Evolutionary conservation across 768 basidiomycete species (phyloP).

Genomic region (Leccinum longicurvipes): DNA sequence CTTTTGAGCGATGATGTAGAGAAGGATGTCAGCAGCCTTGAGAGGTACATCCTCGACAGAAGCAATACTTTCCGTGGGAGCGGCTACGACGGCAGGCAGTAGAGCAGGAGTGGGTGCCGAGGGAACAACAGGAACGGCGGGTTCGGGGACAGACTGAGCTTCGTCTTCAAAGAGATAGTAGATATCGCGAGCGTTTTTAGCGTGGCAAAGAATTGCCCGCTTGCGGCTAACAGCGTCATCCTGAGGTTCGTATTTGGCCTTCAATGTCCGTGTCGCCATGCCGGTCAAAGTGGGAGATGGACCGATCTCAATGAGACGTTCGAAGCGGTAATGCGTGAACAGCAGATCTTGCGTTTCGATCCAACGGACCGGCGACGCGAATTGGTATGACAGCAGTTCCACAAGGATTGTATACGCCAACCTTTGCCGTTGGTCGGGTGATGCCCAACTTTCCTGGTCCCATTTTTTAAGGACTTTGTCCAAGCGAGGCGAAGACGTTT

Average conservation of each 20-base stretch:
- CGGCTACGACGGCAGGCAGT: conserved; percentile 40
- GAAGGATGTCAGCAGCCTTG: conserved; percentile 85
- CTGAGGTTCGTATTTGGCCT: conserved; percentile 87
- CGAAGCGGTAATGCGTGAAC: conserved; percentile 82
- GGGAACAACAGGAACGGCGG: conserved; percentile 37
- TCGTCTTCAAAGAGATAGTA: conserved; percentile 98
- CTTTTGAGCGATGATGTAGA: conserved; percentile 92
- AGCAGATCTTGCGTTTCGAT: conserved; percentile 97
- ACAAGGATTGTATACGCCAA: conserved; percentile 96
- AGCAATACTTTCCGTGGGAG: conserved; percentile 61
- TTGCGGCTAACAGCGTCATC: conserved; percentile 82
- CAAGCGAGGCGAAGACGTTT: conserved; percentile 92
- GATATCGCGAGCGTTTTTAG: conserved; percentile 95
- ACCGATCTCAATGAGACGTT: conserved; percentile 93
- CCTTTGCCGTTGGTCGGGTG: conserved; percentile 79
- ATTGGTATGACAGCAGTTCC: conserved; percentile 96
- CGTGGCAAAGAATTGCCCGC: conserved; percentile 84
- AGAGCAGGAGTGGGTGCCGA: conserved; percentile 41
- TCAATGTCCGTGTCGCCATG: conserved; percentile 87
- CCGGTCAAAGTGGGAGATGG: conserved; percentile 95
- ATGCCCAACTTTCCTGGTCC: conserved; percentile 89
- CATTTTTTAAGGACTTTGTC: conserved; percentile 93
- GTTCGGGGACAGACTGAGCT: conserved; percentile 28
- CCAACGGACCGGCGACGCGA: conserved; percentile 98
- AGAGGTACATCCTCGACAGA: conserved; percentile 88